Base-by-base conservation (phyloP, 371 early-diverging fungal species). In the Coemansia sp. region DNA sequence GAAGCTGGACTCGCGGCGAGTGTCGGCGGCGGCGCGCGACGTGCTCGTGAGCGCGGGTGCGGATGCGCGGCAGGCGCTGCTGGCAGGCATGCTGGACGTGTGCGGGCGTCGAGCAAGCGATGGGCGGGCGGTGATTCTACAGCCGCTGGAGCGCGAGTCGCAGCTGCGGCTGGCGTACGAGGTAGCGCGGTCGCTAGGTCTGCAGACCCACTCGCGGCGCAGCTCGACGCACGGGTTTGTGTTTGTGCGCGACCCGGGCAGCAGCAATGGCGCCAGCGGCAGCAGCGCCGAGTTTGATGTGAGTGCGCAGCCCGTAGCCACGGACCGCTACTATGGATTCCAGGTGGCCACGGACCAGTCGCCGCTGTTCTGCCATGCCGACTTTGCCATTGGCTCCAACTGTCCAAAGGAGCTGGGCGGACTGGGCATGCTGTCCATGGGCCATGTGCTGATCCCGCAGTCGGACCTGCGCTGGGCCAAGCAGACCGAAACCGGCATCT, bases 361-460 rank as follows among this genome's bases (percentile, higher is more conserved):
- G 54, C 75, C 75, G 29, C 70, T 70, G 55, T 75, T 75, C 67
- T 70, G 71, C 63, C 75, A 75, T 47, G 58, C 63, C 37, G 75
- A 75, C 66, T 69, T 64, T 67, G 65, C 66, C 24, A 66, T 65
- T 3, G 75, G 72, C 8, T 58, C 72, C 18, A 72, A 72, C 58
- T 83, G 87, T 36, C 94, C 95, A 5, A 93, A 92, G 83, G 97
- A 98, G 81, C 80, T 97, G 62, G 99, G 99, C 70, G 99, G 99
- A 61, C 85, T 99, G 24, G 98, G 98, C 62, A 98, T 99, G 99
- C 83, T 99, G 46, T 95, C 94, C 29, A 97, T 97, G 97, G 97
- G 97, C 60, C 98, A 98, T 61, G 93, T 98, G 14, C 81, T 98
- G 57, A 97, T 98, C 65, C 98, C 97, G 39, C 95, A 96, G 79